Percentiles rank a stretch among this genome's conserved stretches.
These are phyloP conservation scores for Verticillium albo-atrum DNA, from an alignment of 2,329 filamentous ascomycete genomes.

Conservation along the genomic window DNA sequence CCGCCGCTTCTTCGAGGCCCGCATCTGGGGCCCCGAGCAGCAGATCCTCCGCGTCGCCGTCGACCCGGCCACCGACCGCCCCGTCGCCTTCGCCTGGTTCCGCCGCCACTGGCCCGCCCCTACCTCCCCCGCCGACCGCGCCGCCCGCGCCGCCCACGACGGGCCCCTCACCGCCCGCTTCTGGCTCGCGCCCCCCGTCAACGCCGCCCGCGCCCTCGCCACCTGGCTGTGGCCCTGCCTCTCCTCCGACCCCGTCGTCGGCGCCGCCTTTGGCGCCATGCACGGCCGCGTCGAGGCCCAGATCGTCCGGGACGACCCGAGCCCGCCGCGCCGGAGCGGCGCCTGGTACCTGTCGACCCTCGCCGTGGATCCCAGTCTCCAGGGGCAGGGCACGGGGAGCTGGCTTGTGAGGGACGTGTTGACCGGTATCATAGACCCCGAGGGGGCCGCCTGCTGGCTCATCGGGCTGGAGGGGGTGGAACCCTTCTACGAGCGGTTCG, in stretches of 20 bases:
- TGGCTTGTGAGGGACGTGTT: conserved; percentile 25
- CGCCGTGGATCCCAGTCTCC: conserved; percentile 22
- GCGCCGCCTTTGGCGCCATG: conserved; percentile 19
- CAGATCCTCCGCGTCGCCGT: conserved; percentile 21
- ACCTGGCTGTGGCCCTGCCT: conserved; percentile 18
- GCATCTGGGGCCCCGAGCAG: conserved; percentile 26
- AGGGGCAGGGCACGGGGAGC: conserved; percentile 26
- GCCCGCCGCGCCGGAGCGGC: conserved; percentile 19
- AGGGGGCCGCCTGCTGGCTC: conserved; percentile 25
- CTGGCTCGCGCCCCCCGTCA: conserved; percentile 24
- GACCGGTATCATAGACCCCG: conserved; percentile 17
- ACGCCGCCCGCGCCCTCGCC: conserved; percentile 17
- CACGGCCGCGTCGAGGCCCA: conserved; percentile 18
- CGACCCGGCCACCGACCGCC: conserved; percentile 6
- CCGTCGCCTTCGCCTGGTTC: conserved; percentile 29
- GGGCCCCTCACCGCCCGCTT: conserved; percentile 8
- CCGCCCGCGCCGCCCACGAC: conserved; percentile 7
- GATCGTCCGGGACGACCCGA: conserved; percentile 13
- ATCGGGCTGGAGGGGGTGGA: conserved; percentile 25
- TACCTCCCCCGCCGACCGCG: neutral
- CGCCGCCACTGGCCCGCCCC: conserved; percentile 17
- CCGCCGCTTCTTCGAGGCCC: conserved; percentile 20
- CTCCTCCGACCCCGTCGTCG: conserved; percentile 13
- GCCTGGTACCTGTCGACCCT: conserved; percentile 31
- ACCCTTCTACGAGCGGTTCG: conserved; percentile 24